A percentile compares a stretch with the other conserved stretches of the same genome.
Evolutionary conservation across 2,329 filamentous ascomycete genomes (phyloP).

Genomic region (Phialophora expanda): DNA sequence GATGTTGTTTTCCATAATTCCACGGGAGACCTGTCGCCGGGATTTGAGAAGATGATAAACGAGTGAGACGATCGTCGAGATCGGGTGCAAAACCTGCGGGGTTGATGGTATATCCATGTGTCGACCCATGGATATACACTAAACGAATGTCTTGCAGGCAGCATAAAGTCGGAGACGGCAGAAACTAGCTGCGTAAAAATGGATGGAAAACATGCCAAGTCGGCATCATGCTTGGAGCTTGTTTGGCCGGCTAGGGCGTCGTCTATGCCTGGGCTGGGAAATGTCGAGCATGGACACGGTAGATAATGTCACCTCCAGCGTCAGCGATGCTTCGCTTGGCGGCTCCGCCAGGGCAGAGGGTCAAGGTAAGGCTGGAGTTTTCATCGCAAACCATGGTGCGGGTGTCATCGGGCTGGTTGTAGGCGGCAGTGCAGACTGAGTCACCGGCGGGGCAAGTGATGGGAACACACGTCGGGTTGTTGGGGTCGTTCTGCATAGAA

Average conservation of each 20-base stretch:
- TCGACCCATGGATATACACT: slow-evolving; percentile 36
- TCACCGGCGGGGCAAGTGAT: slow-evolving; percentile 38
- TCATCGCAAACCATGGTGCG: slow-evolving; percentile 40
- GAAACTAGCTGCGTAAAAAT: slow-evolving; percentile 38
- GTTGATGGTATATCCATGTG: slow-evolving; percentile 36
- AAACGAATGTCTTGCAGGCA: slow-evolving; percentile 37
- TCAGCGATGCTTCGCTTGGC: slow-evolving; percentile 33
- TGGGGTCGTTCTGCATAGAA: slow-evolving; percentile 35
- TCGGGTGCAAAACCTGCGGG: slow-evolving; percentile 36
- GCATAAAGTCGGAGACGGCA: slow-evolving; percentile 32
- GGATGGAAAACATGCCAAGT: slow-evolving; percentile 24
- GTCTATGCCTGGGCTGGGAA: slow-evolving; percentile 30
- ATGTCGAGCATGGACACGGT: slow-evolving; percentile 38
- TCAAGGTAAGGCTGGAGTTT: slow-evolving; percentile 34
- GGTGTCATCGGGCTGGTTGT: slow-evolving; percentile 39
- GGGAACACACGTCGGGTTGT: slow-evolving; percentile 37
- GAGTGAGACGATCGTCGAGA: slow-evolving; percentile 32
- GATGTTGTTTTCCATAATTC: slow-evolving; percentile 23
- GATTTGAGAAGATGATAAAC: slow-evolving; percentile 18
- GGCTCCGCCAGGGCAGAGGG: slow-evolving; percentile 37
- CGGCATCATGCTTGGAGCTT: slow-evolving; percentile 19
- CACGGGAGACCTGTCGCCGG: slow-evolving; percentile 31
- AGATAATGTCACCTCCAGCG: slow-evolving; percentile 25
- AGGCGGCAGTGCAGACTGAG: slow-evolving; percentile 36
- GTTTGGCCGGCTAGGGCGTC: background rate